Base-by-base conservation (phyloP, 2,329 filamentous ascomycete genomes). In the Phyllosticta citriasiana region DNA sequence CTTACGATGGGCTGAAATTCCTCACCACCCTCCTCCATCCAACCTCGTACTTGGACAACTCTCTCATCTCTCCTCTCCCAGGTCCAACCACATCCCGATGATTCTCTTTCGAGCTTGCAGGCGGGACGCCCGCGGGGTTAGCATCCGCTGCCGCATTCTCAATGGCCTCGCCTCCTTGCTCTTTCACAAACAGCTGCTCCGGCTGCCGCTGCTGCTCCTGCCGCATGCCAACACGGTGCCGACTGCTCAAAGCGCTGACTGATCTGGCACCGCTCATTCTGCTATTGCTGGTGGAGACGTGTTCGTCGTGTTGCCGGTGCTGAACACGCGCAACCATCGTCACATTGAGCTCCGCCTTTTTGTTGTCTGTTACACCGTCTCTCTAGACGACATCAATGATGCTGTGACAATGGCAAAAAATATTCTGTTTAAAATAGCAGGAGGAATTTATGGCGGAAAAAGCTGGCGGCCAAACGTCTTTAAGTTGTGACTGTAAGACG, bases 1-100 rank as follows among this genome's bases (percentile, higher is more conserved):
- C 60, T 62, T 24, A 62, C 60, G 71, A 73, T 5, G 71, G 72
- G 0, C 68, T 72, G 61, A 75, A 74, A 60, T 75, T 74, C 14
- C 70, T 63, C 0, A 75, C 69, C 4, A 73, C 67, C 9, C 71
- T 67, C 7, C 73, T 67, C 73, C 72, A 75, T 8, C 60, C 60
- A 25, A 62, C 55, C 14, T 62, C 55, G n/a, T 62, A 52, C 33
- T 62, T 62, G 50, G 19, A 53, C 52, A 9, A 27, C 25, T 26
- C 10, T 16, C 3, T 58, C 50, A 3, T n/a, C 10, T 2, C 2
- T 9, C 1, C 59, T 35, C 26, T 54, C 25, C 16, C 52, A 53
- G 52, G 4, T 22, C 16, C 1, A 33, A 19, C 16, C 16, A 10
- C 47, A 19, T n/a, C 1, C 56, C 40, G 1, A 7, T 35, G 22